Conservation (phyloP, 2,329 filamentous ascomycete genomes). For the Colletotrichum euphorbiae region DNA sequence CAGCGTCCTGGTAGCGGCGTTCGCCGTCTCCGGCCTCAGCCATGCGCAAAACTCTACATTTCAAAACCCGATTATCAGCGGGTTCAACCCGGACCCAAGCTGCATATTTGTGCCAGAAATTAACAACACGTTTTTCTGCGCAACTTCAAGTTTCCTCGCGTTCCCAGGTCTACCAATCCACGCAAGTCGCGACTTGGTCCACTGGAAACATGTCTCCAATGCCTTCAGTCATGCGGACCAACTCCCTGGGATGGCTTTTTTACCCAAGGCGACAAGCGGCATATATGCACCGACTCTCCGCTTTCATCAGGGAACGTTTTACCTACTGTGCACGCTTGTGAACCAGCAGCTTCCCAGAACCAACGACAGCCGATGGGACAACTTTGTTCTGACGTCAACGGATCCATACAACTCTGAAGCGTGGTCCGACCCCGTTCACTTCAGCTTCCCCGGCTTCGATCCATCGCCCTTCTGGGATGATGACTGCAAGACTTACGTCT, state of each 20-base stretch:
- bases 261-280: conserved; percentile 49
- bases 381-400: conserved; percentile 37
- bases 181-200: conserved; percentile 61
- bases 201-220: conserved; percentile 60
- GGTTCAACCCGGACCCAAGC: conserved; percentile 62
- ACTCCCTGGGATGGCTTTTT: conserved; percentile 51
- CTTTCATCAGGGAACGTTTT: conserved; percentile 57
- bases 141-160: conserved; percentile 62
- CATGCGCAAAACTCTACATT: conserved; percentile 43
- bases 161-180: conserved; percentile 66
- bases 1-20: too few relatives aligned
- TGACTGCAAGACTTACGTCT: conserved; percentile 65
- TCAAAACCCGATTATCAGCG: conserved; percentile 60
- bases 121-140: conserved; percentile 62
- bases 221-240: conserved; percentile 55
- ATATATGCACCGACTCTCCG: conserved; percentile 62
- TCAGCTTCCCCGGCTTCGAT: conserved; percentile 51
- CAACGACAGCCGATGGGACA: conserved; percentile 34
- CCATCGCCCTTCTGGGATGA: conserved; percentile 67
- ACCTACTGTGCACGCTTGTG: conserved; percentile 53
- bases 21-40: not conserved
- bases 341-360: conserved; percentile 22
- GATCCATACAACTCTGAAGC: conserved; percentile 42
- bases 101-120: conserved; percentile 54
- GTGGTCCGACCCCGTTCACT: conserved; percentile 45